Conservation (phyloP, 1,284 basidiomycete species). For the Calocybe gambosa region DNA sequence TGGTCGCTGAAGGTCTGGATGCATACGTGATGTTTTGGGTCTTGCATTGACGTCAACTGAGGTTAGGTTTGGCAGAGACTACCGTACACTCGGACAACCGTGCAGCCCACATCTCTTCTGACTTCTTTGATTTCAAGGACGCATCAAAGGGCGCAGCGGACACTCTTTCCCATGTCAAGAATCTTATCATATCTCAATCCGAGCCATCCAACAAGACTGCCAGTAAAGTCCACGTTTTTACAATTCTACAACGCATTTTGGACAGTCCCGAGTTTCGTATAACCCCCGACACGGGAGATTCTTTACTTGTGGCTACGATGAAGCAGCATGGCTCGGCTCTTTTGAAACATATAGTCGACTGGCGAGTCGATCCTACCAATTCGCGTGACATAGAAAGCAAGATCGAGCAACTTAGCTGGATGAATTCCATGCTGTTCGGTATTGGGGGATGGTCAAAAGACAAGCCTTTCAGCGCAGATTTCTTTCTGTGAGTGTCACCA, state of each 20-base stretch:
- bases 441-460: slow-evolving; percentile 29
- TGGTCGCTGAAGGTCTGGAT: slow-evolving; percentile 49
- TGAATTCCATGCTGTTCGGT: slow-evolving; percentile 27
- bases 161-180: slow-evolving; percentile 12
- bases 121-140: slow-evolving; percentile 13
- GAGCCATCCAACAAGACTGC: not conserved
- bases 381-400: slow-evolving; percentile 9
- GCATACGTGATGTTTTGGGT: slow-evolving; percentile 1
- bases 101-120: slow-evolving; percentile 10
- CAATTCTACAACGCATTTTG: slow-evolving; percentile 35
- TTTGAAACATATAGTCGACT: slow-evolving; percentile 8
- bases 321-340: slow-evolving; percentile 2
- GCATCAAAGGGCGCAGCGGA: slow-evolving; percentile 2
- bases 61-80: slow-evolving; percentile 25
- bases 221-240: slow-evolving; percentile 27
- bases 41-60: not conserved
- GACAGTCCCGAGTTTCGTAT: slow-evolving; percentile 26
- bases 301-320: slow-evolving; percentile 14
- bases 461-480: slow-evolving; percentile 32
- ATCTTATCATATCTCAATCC: slow-evolving; percentile 8
- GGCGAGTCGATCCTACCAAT: slow-evolving; percentile 20
- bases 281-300: slow-evolving; percentile 3
- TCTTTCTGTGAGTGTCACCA: slow-evolving; percentile 30
- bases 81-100: slow-evolving; percentile 11
- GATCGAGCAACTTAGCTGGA: slow-evolving; percentile 13